Evolutionary conservation across 495 filamentous ascomycete genomes (phyloP).

Genomic region (Staphylotrichum longicolle): DNA sequence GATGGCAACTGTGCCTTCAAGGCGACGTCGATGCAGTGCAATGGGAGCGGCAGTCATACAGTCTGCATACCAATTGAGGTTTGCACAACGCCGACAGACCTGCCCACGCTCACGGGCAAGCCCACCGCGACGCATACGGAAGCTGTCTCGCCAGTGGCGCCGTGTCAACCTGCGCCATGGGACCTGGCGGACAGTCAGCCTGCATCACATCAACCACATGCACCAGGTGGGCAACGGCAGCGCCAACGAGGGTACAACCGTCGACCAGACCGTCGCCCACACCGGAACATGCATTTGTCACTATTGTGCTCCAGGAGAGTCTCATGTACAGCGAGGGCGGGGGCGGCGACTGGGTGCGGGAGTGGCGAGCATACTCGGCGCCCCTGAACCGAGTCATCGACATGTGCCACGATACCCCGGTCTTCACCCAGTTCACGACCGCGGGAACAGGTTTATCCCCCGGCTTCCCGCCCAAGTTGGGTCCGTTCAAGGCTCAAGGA

Average conservation of each 20-base stretch:
- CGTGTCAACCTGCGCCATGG: not conserved
- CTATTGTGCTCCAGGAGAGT: not conserved
- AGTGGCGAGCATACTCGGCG: not conserved
- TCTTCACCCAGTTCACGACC: not conserved
- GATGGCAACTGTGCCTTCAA: no score
- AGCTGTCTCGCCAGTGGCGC: not conserved
- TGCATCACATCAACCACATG: slow-evolving; percentile 1
- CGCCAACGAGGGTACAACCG: not conserved
- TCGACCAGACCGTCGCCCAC: not conserved
- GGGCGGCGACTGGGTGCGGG: not conserved
- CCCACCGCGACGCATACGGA: not conserved
- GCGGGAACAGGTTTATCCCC: not conserved
- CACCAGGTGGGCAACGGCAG: not conserved
- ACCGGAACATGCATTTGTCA: not conserved
- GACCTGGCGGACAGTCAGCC: not conserved
- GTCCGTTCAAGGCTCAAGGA: not conserved
- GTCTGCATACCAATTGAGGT: not conserved
- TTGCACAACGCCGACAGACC: not conserved
- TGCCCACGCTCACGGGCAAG: not conserved
- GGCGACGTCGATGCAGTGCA: not conserved
- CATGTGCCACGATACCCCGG: not conserved
- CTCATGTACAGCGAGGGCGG: not conserved
- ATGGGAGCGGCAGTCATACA: not conserved
- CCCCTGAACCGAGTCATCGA: not conserved
- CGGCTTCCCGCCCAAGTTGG: not conserved